Conservation (phyloP, 768 basidiomycete genomes). For the Favolaschia claudopus region DNA sequence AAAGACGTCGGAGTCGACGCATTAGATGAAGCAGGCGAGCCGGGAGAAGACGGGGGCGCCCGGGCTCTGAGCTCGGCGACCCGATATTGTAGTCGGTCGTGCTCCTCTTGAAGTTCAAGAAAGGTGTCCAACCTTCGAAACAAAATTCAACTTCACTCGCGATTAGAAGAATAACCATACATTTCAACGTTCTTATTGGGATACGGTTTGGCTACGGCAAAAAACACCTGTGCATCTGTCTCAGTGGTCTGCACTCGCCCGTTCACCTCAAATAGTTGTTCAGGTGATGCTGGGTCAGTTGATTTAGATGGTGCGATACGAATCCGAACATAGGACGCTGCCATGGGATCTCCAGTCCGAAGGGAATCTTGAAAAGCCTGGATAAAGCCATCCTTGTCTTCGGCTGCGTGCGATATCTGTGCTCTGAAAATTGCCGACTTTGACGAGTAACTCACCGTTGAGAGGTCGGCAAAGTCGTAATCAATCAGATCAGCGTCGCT, state of each 20-base stretch:
- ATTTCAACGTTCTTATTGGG: slow-evolving; percentile 64
- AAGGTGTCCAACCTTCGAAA: slow-evolving; percentile 68
- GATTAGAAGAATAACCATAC: slow-evolving; percentile 50
- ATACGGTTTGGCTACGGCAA: slow-evolving; percentile 79
- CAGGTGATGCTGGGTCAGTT: slow-evolving; percentile 28
- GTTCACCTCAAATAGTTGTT: slow-evolving; percentile 73
- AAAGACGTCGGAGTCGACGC: slow-evolving; percentile 36
- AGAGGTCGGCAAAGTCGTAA: slow-evolving; percentile 69
- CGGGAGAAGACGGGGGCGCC: slow-evolving; percentile 30
- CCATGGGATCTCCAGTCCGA: slow-evolving; percentile 49
- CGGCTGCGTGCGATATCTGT: slow-evolving; percentile 45
- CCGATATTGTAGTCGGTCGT: slow-evolving; percentile 77
- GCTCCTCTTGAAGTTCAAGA: slow-evolving; percentile 88
- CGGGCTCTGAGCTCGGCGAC: slow-evolving; percentile 50
- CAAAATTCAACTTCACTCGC: neutral
- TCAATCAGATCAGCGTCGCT: slow-evolving; percentile 76
- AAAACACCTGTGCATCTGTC: slow-evolving; percentile 63
- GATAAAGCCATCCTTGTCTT: slow-evolving; percentile 66
- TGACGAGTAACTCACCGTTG: slow-evolving; percentile 53
- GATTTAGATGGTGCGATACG: slow-evolving; percentile 46
- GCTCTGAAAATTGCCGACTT: neutral
- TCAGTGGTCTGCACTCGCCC: slow-evolving; percentile 64
- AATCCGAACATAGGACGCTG: slow-evolving; percentile 68
- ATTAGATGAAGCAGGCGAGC: slow-evolving; percentile 33
- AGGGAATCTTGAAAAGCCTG: slow-evolving; percentile 65